Conservation (phyloP, 1,284 basidiomycete genomes). For the Puccinia polysora region DNA sequence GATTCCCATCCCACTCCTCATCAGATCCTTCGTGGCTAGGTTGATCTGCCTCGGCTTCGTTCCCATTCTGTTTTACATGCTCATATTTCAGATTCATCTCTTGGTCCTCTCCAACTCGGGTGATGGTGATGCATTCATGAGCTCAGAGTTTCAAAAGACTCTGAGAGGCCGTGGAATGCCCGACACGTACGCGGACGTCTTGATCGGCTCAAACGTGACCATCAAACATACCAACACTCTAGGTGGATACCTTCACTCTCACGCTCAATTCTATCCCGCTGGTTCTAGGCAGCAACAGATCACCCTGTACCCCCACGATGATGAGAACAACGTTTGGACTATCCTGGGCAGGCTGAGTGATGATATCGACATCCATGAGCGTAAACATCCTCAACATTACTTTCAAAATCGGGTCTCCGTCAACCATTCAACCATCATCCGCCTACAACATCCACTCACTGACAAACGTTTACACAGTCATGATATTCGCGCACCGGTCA, state of each 20-base stretch:
- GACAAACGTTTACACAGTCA: conserved; percentile 89
- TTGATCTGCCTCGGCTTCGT: conserved; percentile 81
- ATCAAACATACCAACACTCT: conserved; percentile 92
- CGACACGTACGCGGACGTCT: conserved; percentile 88
- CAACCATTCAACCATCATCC: conserved; percentile 67
- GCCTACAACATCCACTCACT: conserved; percentile 74
- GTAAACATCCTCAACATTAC: conserved; percentile 13
- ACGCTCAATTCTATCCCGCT: conserved; percentile 76
- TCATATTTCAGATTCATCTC: conserved; percentile 93
- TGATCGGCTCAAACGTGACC: conserved; percentile 73
- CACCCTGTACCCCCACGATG: conserved; percentile 92
- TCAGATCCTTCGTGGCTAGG: conserved; percentile 79
- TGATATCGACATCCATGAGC: conserved; percentile 60
- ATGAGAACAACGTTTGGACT: conserved; percentile 85
- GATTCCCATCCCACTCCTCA: conserved; percentile 69
- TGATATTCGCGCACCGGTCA: conserved; percentile 87
- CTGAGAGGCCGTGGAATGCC: conserved; percentile 83
- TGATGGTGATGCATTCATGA: conserved; percentile 98
- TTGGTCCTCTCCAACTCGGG: conserved; percentile 79
- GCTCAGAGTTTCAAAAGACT: conserved; percentile 95
- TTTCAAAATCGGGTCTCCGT: conserved; percentile 52
- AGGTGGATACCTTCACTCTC: conserved; percentile 95
- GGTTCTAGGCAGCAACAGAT: conserved; percentile 80
- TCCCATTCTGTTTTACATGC: conserved; percentile 84
- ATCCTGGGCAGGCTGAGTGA: conserved; percentile 59